Percentiles rank a stretch among this genome's conserved stretches.
Evolutionary conservation across 306 rosid species (phyloP).

Genomic region (Leucaena leucocephala): DNA sequence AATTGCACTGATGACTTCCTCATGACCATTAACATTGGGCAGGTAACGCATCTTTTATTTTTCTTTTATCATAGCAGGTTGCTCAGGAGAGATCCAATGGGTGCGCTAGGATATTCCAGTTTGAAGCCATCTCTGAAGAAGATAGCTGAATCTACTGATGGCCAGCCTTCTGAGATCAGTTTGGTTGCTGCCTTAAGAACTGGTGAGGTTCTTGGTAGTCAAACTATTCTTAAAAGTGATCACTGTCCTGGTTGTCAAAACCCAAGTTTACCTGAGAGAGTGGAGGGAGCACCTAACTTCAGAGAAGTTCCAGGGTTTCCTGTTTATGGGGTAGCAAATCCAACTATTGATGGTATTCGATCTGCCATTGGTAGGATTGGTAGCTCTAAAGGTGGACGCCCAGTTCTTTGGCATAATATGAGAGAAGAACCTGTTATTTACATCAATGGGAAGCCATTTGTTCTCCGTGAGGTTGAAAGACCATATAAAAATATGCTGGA

Average conservation of each 20-base stretch:
- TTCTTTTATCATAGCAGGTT: conserved; percentile 51
- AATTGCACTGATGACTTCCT: conserved; percentile 17
- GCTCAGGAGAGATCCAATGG: conserved; percentile 92
- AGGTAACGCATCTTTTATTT: conserved; percentile 19
- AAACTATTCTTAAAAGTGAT: conserved; percentile 88
- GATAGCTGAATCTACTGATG: conserved; percentile 72
- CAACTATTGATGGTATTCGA: conserved; percentile 86
- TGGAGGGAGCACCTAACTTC: conserved; percentile 94
- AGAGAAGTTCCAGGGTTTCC: conserved; percentile 91
- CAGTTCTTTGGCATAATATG: conserved; percentile 93
- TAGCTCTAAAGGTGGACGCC: conserved; percentile 60
- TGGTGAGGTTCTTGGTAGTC: conserved; percentile 94
- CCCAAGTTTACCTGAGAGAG: conserved; percentile 69
- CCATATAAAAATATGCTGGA: conserved; percentile 91
- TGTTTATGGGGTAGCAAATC: conserved; percentile 94
- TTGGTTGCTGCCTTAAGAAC: conserved; percentile 82
- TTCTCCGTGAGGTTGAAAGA: conserved; percentile 93
- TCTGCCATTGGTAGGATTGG: conserved; percentile 77
- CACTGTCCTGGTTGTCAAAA: conserved; percentile 89
- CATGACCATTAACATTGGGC: conserved; percentile 21
- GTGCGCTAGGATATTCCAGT: conserved; percentile 87
- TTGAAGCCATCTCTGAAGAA: conserved; percentile 66
- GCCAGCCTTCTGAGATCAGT: conserved; percentile 82
- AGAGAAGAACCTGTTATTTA: conserved; percentile 96
- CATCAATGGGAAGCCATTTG: conserved; percentile 91